Conservation (phyloP, 805 yeast species). For the Candida suzukii region DNA sequence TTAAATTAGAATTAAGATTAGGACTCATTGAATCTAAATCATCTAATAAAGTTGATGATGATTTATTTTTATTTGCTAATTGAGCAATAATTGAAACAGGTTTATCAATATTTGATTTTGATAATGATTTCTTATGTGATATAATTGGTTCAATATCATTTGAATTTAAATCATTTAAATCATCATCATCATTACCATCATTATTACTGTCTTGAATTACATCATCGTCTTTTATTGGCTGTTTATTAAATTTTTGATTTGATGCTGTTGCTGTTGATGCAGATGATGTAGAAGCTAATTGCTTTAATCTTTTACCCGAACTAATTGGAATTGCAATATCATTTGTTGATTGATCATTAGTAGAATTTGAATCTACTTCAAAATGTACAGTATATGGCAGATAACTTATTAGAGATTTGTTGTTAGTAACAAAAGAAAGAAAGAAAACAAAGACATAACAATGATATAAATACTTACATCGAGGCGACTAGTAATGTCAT, state of each 20-base stretch:
- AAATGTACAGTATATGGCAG: conserved; percentile 73
- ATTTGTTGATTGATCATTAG: conserved; percentile 6
- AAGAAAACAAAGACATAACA: conserved; percentile 27
- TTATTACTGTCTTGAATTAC: too few species aligned
- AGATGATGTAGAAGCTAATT: background rate
- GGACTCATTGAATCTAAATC: background rate
- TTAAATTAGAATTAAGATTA: background rate
- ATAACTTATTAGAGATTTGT: conserved; percentile 31
- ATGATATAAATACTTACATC: conserved; percentile 22
- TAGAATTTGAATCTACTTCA: conserved; percentile 28
- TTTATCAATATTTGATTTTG: conserved; percentile 1
- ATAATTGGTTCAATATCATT: too few species aligned
- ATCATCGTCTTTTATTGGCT: too few species aligned
- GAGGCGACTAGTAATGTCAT: conserved; percentile 72
- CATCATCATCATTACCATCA: too few species aligned
- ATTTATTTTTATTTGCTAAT: conserved; percentile 7
- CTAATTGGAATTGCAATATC: conserved; percentile 22
- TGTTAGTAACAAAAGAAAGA: too few species aligned
- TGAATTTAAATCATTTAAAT: too few species aligned
- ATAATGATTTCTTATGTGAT: background rate
- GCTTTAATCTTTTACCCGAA: background rate
- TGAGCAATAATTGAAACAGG: conserved; percentile 20
- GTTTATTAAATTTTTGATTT: too few species aligned
- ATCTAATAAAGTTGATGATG: conserved; percentile 4
- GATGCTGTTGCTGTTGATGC: too few species aligned